A percentile compares a stretch with the other conserved stretches of the same genome.
phyloP scores from a whole-genome alignment of 306 rosid genomes.

The Carpinus viminea region DNA sequence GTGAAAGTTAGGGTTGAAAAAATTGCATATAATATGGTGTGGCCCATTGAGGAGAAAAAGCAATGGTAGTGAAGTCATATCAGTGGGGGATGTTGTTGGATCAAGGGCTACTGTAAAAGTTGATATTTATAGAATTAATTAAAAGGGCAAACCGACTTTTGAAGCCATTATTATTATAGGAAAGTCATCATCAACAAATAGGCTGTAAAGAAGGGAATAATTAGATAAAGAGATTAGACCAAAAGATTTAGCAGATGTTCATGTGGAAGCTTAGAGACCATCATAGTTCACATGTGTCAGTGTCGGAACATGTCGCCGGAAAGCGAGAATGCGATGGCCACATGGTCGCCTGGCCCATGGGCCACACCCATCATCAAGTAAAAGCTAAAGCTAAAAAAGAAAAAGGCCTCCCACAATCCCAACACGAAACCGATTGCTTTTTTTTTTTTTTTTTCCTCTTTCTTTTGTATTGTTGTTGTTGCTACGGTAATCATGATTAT shows the following conservation, averaged over 20 bases:
- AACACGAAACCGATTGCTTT: neutral
- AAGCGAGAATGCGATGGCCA: conserved; percentile 36
- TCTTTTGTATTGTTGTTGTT: neutral
- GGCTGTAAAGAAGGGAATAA: conserved; percentile 22
- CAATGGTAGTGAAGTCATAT: neutral
- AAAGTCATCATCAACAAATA: conserved; percentile 11
- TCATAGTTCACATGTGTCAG: conserved; percentile 29
- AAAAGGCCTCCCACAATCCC: conserved; percentile 21
- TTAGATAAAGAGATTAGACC: neutral
- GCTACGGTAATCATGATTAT: conserved; percentile 12
- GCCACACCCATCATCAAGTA: conserved; percentile 21
- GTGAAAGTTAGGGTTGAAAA: neutral
- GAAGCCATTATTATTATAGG: conserved; percentile 18
- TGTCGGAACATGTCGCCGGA: conserved; percentile 42
- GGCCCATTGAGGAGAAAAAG: neutral
- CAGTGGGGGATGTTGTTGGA: conserved; percentile 3
- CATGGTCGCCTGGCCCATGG: conserved; percentile 25
- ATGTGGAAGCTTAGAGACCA: neutral
- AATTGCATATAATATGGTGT: no score
- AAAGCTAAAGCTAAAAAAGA: conserved; percentile 1
- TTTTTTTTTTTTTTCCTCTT: neutral
- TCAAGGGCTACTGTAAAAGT: conserved; percentile 1
- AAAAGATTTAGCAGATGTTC: neutral
- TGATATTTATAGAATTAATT: neutral
- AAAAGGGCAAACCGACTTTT: conserved; percentile 18